These are phyloP conservation scores for Torulaspora quercuum DNA, from an alignment of 805 yeast species.

Conservation along the genomic window DNA sequence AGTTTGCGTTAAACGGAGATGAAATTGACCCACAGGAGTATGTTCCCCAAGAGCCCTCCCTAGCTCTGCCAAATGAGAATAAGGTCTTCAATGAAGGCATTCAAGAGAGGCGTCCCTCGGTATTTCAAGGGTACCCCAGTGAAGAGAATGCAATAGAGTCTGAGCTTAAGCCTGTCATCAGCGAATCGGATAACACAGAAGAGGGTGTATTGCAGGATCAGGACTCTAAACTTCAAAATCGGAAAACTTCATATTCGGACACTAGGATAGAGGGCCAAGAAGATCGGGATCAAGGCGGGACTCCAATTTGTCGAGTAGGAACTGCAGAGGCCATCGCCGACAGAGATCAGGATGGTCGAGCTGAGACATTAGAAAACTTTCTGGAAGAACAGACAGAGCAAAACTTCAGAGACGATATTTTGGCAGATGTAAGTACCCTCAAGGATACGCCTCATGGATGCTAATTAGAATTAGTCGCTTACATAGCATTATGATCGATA, in stretches of 20 bases:
- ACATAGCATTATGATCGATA: too few species aligned
- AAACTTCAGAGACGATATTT: constrained; percentile 13
- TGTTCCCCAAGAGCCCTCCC: too few species aligned
- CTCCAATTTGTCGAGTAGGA: too few species aligned
- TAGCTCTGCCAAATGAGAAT: neutral
- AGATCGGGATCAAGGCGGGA: neutral
- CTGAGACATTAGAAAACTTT: constrained; percentile 16
- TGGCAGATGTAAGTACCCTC: constrained; percentile 1
- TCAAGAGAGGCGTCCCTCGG: constrained; percentile 13
- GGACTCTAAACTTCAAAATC: too few species aligned
- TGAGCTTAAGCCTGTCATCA: constrained; percentile 1
- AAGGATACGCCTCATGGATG: too few species aligned
- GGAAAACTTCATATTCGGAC: too few species aligned
- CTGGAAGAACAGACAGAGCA: constrained; percentile 18
- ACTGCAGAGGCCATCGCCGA: constrained; percentile 11
- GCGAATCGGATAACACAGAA: too few species aligned
- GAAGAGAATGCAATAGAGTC: too few species aligned
- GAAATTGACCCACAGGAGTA: neutral
- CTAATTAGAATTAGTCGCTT: too few species aligned
- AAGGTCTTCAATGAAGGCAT: constrained; percentile 2
- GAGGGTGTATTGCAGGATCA: too few species aligned
- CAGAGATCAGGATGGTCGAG: constrained; percentile 15
- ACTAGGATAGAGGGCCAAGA: too few species aligned
- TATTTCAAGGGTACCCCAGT: constrained; percentile 1
- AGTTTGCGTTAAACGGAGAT: neutral